Conservation (phyloP, 306 rosid genomes). For the Erythrophleum fordii region DNA sequence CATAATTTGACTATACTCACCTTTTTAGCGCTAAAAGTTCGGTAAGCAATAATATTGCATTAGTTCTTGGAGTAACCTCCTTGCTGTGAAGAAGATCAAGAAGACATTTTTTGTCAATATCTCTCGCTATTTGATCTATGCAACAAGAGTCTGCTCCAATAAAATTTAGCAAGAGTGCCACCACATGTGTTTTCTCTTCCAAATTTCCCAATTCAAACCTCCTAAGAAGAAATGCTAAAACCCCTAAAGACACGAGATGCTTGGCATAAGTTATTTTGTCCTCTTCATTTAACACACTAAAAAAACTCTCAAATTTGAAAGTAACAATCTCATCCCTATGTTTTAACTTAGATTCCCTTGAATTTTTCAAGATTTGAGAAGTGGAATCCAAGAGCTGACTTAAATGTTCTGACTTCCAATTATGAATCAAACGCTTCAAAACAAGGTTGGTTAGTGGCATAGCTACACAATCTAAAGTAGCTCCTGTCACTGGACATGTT, state of each 20-base stretch:
- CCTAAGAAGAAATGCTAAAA: slow-evolving; percentile 60
- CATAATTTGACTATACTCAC: slow-evolving; percentile 39
- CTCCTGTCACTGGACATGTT: slow-evolving; percentile 82
- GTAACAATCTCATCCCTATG: slow-evolving; percentile 46
- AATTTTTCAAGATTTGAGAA: slow-evolving; percentile 47
- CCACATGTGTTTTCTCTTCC: slow-evolving; percentile 64
- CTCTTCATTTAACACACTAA: slow-evolving; percentile 53
- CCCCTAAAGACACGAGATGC: slow-evolving; percentile 58
- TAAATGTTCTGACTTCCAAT: slow-evolving; percentile 70
- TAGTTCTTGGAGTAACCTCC: slow-evolving; percentile 52
- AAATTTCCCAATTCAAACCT: slow-evolving; percentile 61
- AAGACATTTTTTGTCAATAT: slow-evolving; percentile 58
- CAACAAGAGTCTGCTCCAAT: slow-evolving; percentile 61
- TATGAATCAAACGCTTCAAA: slow-evolving; percentile 66
- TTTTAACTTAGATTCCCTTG: slow-evolving; percentile 37
- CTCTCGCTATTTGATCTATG: slow-evolving; percentile 57
- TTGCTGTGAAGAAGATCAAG: slow-evolving; percentile 67
- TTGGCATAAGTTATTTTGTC: slow-evolving; percentile 59
- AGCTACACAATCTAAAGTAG: slow-evolving; percentile 49
- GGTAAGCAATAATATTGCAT: slow-evolving; percentile 57
- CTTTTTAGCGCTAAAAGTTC: slow-evolving; percentile 66
- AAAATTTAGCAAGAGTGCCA: slow-evolving; percentile 52
- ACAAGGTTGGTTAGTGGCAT: slow-evolving; percentile 71
- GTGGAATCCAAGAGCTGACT: slow-evolving; percentile 52
- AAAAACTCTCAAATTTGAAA: slow-evolving; percentile 57